Evolutionary conservation across 352 stramenopile genomes (phyloP).

Genomic region (Pythium rishiriense): DNA sequence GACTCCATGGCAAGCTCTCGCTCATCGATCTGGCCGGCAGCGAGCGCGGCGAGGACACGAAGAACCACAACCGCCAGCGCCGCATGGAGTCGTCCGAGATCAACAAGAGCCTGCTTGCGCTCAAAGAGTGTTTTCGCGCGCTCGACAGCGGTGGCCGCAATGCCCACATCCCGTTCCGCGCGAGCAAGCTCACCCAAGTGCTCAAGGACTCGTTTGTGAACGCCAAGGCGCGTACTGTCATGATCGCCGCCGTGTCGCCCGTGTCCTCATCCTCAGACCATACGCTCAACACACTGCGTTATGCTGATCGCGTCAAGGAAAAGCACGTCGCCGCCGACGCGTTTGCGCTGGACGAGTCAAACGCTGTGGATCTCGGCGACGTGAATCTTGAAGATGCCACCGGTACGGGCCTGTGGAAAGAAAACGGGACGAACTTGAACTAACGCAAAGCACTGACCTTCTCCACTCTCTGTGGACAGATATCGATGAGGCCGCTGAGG

Average conservation of each 20-base stretch:
- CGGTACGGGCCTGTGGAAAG: constrained; percentile 26
- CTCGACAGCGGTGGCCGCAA: constrained; percentile 89
- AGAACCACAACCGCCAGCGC: constrained; percentile 91
- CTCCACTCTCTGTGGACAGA: constrained; percentile 25
- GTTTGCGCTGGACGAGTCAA: constrained; percentile 52
- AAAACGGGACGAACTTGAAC: not conserved
- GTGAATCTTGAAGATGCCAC: constrained; percentile 54
- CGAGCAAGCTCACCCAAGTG: constrained; percentile 97
- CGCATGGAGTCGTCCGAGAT: constrained; percentile 97
- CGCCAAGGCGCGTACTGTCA: constrained; percentile 93
- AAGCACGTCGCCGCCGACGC: constrained; percentile 80
- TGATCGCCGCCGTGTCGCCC: constrained; percentile 96
- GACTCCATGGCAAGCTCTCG: constrained; percentile 88
- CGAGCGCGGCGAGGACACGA: constrained; percentile 95
- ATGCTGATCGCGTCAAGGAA: constrained; percentile 97
- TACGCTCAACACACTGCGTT: constrained; percentile 97
- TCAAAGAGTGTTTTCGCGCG: constrained; percentile 97
- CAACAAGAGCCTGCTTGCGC: constrained; percentile 95
- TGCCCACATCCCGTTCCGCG: constrained; percentile 94
- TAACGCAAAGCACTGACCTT: not conserved
- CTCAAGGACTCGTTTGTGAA: constrained; percentile 98
- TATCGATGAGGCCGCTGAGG: constrained; percentile 30
- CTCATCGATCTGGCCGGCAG: constrained; percentile 97
- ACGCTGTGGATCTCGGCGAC: constrained; percentile 51
- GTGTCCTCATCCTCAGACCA: constrained; percentile 93